Evolutionary conservation across 2,329 filamentous ascomycete genomes (phyloP).

Genomic region (Diaporthe ampelina): DNA sequence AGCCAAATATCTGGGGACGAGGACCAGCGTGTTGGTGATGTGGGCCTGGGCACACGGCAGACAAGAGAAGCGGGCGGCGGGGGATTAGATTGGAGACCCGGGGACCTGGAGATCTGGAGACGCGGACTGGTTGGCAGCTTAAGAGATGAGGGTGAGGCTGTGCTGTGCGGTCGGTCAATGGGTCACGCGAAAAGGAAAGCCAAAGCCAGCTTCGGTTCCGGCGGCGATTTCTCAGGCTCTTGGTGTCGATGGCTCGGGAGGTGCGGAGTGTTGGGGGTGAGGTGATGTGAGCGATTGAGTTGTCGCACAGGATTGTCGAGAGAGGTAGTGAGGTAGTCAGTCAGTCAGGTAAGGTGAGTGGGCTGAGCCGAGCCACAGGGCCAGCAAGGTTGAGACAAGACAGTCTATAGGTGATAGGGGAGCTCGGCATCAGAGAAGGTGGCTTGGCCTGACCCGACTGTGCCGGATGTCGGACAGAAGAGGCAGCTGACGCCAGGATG

Average conservation of each 20-base stretch:
- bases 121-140: slow-evolving; percentile 1
- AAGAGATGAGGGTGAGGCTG: not conserved
- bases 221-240: not conserved
- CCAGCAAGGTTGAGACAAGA: slow-evolving; percentile 31
- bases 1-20: slow-evolving; percentile 28
- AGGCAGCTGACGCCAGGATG: slow-evolving; percentile 22
- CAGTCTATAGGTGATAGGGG: slow-evolving; percentile 25
- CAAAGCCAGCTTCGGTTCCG: slow-evolving; percentile 28
- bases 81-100: not conserved
- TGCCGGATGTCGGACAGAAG: slow-evolving; percentile 7
- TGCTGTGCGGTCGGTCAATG: slow-evolving; percentile 8
- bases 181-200: slow-evolving; percentile 9
- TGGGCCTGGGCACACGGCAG: slow-evolving; percentile 30
- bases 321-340: not conserved
- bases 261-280: slow-evolving; percentile 6
- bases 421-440: slow-evolving; percentile 27
- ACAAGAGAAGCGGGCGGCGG: slow-evolving; percentile 15
- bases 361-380: slow-evolving; percentile 16
- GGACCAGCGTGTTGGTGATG: slow-evolving; percentile 24
- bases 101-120: no score
- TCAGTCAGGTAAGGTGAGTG: not conserved
- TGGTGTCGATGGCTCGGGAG: not conserved
- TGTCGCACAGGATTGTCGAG: not conserved
- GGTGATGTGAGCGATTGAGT: slow-evolving; percentile 1
- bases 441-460: slow-evolving; percentile 28